Conservation (phyloP, 1,284 basidiomycete species). For the Heterobasidion occidentale region DNA sequence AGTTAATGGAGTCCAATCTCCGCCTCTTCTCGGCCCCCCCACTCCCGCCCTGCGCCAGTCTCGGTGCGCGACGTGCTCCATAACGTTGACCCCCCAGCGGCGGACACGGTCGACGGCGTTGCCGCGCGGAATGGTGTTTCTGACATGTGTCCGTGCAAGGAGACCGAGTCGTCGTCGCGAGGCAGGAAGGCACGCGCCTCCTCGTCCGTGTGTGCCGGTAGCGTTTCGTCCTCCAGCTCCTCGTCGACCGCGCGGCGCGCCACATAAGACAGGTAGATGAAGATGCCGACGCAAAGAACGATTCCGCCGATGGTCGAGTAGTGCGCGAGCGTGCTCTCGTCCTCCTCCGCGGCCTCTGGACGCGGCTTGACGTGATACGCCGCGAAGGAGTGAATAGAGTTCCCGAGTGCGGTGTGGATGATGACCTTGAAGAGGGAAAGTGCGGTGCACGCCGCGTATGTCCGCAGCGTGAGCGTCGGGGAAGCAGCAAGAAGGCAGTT, state of each 20-base stretch:
- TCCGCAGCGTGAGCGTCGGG: conserved; percentile 71
- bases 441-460: conserved; percentile 75
- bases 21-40: conserved; percentile 4
- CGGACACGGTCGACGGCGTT: conserved; percentile 10
- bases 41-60: not conserved
- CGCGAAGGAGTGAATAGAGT: conserved; percentile 77
- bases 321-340: conserved; percentile 43
- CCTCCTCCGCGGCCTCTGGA: conserved; percentile 19
- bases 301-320: conserved; percentile 68
- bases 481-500: conserved; percentile 85
- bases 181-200: conserved; percentile 28
- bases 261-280: conserved; percentile 73
- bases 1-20: conserved; percentile 1
- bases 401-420: conserved; percentile 78
- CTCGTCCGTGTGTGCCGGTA: conserved; percentile 25
- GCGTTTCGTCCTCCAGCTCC: conserved; percentile 45
- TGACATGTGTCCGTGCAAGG: conserved; percentile 18
- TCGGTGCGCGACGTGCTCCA: not conserved
- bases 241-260: conserved; percentile 78
- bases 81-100: not conserved
- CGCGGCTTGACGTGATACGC: conserved; percentile 41
- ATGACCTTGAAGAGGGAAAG: conserved; percentile 81
- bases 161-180: conserved; percentile 23
- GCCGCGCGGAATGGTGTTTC: conserved; percentile 29
- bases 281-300: conserved; percentile 64